Evolutionary conservation across 805 yeast genomes (phyloP).

Genomic region (Candida ipomoeae): DNA sequence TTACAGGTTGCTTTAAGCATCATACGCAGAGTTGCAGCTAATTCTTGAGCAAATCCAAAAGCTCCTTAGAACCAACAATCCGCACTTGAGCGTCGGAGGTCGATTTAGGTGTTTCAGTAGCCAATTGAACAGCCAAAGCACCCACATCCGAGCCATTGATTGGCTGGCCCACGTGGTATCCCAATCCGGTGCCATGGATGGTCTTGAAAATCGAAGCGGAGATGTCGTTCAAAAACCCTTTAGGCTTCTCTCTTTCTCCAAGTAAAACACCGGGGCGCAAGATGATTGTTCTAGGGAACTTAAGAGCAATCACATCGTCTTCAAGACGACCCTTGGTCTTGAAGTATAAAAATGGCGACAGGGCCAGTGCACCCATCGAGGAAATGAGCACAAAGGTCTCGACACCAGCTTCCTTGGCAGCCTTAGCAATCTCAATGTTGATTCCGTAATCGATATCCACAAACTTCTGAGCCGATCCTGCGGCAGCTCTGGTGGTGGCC

Average conservation of each 20-base stretch:
- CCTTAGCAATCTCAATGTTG: slow-evolving; percentile 63
- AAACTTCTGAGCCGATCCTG: slow-evolving; percentile 71
- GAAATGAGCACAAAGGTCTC: slow-evolving; percentile 66
- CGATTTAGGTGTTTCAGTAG: slow-evolving; percentile 19
- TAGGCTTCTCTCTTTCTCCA: slow-evolving; percentile 50
- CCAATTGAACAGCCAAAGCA: slow-evolving; percentile 45
- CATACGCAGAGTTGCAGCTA: not conserved
- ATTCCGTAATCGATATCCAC: slow-evolving; percentile 69
- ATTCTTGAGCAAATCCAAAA: slow-evolving; percentile 10
- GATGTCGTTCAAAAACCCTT: slow-evolving; percentile 21
- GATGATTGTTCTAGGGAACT: slow-evolving; percentile 69
- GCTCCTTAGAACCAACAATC: slow-evolving; percentile 20
- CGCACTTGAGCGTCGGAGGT: slow-evolving; percentile 21
- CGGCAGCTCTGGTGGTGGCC: slow-evolving; percentile 18
- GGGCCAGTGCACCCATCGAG: slow-evolving; percentile 56
- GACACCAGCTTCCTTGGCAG: slow-evolving; percentile 68
- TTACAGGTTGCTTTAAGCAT: not conserved
- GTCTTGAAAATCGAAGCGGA: slow-evolving; percentile 28
- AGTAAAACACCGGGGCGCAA: slow-evolving; percentile 72
- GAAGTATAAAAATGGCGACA: slow-evolving; percentile 58
- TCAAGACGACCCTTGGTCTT: slow-evolving; percentile 76
- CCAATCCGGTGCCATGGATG: slow-evolving; percentile 18
- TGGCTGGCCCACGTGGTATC: slow-evolving; percentile 29
- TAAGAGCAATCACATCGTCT: slow-evolving; percentile 55
- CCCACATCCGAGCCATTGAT: slow-evolving; percentile 67